Percentiles rank a stretch among this genome's conserved stretches.
phyloP scores from a whole-genome alignment of 1,284 basidiomycete species.

The Puccinia horiana region DNA sequence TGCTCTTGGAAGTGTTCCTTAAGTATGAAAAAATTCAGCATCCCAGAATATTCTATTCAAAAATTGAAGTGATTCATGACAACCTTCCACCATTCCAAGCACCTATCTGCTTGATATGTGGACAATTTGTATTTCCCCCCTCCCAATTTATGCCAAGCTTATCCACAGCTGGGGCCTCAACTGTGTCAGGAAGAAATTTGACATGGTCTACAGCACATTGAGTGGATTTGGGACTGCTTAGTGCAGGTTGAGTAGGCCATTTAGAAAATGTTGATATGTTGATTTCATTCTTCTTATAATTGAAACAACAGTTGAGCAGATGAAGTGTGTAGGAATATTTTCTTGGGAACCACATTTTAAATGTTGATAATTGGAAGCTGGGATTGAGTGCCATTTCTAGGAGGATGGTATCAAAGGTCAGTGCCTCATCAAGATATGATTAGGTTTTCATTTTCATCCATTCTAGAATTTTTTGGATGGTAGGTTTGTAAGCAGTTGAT shows the following conservation, averaged over 20 bases:
- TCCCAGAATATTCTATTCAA: too few species aligned
- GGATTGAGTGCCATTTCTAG: slow-evolving; percentile 5
- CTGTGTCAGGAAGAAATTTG: neutral
- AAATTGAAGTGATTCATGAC: too few species aligned
- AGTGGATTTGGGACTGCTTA: neutral
- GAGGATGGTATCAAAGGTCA: neutral
- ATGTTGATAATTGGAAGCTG: neutral
- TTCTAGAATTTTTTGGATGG: neutral
- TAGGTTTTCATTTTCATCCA: neutral
- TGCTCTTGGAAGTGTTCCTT: too few species aligned
- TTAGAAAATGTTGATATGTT: too few species aligned
- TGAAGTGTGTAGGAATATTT: neutral
- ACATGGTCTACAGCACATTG: neutral
- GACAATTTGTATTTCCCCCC: neutral
- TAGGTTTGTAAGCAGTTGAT: neutral
- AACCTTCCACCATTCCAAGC: slow-evolving; percentile 10
- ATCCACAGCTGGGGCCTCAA: neutral
- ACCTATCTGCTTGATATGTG: neutral
- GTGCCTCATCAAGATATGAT: neutral
- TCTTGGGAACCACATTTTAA: neutral
- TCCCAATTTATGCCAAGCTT: neutral
- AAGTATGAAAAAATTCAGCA: too few species aligned
- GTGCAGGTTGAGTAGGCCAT: neutral
- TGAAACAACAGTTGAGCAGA: neutral
- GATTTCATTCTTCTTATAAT: neutral